These are phyloP conservation scores for Dothidotthia symphoricarpi DNA, from an alignment of 2,329 filamentous ascomycete genomes.

Conservation along the genomic window DNA sequence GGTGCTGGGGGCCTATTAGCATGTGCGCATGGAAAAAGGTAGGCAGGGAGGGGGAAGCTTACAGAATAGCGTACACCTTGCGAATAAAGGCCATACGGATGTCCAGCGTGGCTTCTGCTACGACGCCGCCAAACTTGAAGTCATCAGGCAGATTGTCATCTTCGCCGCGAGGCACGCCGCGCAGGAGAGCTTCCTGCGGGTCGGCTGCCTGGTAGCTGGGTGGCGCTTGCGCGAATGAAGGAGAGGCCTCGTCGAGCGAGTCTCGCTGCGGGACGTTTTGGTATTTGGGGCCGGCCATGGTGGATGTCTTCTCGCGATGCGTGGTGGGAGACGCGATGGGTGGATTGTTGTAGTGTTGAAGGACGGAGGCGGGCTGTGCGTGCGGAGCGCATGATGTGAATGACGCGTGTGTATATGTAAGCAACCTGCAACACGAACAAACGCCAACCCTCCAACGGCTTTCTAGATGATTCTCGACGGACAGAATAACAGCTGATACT, in stretches of 20 bases:
- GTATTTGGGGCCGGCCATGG: conserved; percentile 80
- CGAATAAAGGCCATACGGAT: conserved; percentile 96
- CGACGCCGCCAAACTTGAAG: conserved; percentile 95
- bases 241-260: conserved; percentile 65
- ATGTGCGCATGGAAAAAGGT: background rate
- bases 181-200: conserved; percentile 59
- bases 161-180: conserved; percentile 67
- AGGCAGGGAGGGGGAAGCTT: conserved; percentile 40
- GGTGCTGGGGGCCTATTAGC: conserved; percentile 53
- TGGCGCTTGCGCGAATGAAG: conserved; percentile 68
- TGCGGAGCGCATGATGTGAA: background rate
- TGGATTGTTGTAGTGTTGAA: background rate
- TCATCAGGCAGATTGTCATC: conserved; percentile 94
- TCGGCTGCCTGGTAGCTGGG: conserved; percentile 72
- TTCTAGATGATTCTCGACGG: too few relatives aligned
- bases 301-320: conserved; percentile 4
- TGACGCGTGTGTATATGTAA: too few relatives aligned
- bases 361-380: background rate
- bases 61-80: conserved; percentile 96
- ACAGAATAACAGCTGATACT: too few relatives aligned
- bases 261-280: conserved; percentile 80
- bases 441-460: too few relatives aligned
- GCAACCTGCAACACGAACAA: too few relatives aligned
- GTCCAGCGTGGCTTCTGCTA: conserved; percentile 89
- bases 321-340: background rate